Percentiles rank a stretch among this genome's conserved stretches.
Evolutionary conservation across 805 yeast genomes (phyloP).

Genomic region (Saccharomycopsis guyanensis): DNA sequence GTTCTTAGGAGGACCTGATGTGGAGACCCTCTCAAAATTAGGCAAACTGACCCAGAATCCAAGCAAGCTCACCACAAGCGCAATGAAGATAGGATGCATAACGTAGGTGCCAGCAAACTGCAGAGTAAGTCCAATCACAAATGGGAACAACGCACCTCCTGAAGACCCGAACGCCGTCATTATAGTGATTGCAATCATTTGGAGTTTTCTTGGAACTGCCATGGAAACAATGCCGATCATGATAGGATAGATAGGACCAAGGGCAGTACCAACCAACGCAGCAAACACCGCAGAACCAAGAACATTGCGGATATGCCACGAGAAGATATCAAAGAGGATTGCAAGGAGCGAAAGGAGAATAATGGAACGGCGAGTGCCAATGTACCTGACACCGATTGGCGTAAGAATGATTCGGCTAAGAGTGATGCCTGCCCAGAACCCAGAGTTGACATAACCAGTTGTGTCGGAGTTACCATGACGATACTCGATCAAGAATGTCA

Average conservation of each 20-base stretch:
- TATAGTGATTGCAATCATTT: slow-evolving; percentile 41
- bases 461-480: slow-evolving; percentile 35
- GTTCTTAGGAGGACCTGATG: slow-evolving; percentile 18
- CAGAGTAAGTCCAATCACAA: slow-evolving; percentile 43
- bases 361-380: slow-evolving; percentile 41
- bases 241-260: slow-evolving; percentile 54
- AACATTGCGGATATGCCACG: slow-evolving; percentile 44
- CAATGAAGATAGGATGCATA: slow-evolving; percentile 41
- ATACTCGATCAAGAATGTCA: slow-evolving; percentile 47
- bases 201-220: slow-evolving; percentile 44
- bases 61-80: slow-evolving; percentile 30
- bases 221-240: slow-evolving; percentile 38
- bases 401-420: slow-evolving; percentile 48
- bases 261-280: slow-evolving; percentile 42
- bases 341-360: slow-evolving; percentile 31
- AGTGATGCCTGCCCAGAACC: slow-evolving; percentile 61
- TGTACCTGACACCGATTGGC: slow-evolving; percentile 28
- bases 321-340: slow-evolving; percentile 32
- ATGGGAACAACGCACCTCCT: slow-evolving; percentile 51
- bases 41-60: slow-evolving; percentile 38
- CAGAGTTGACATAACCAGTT: slow-evolving; percentile 53
- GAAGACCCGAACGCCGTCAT: slow-evolving; percentile 49
- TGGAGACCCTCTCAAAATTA: slow-evolving; percentile 31
- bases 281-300: slow-evolving; percentile 39
- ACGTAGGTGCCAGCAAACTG: slow-evolving; percentile 40